Evolutionary conservation across 2,329 filamentous ascomycete genomes (phyloP).

Genomic region (Fusarium camptoceras): DNA sequence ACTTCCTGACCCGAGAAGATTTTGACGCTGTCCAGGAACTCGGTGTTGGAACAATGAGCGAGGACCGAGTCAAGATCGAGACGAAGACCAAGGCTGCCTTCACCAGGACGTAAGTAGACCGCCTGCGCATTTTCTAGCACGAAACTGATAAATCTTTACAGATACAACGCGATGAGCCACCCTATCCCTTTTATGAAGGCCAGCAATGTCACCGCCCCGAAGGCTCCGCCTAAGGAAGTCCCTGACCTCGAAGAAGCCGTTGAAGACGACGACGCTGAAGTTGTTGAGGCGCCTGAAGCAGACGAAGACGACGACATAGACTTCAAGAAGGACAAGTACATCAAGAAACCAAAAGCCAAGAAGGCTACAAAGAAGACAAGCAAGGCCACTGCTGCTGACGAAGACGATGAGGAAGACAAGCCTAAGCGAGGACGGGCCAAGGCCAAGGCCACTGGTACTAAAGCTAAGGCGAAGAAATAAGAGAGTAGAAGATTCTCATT

Average conservation of each 20-base stretch:
- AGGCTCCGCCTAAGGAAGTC: conserved; percentile 77
- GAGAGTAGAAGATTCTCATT: not conserved
- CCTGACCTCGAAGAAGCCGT: conserved; percentile 97
- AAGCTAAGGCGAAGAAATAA: conserved; percentile 63
- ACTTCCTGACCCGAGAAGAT: conserved; percentile 94
- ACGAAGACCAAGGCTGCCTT: conserved; percentile 89
- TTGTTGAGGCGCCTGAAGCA: conserved; percentile 66
- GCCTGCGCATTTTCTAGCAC: not conserved
- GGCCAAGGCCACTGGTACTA: conserved; percentile 55
- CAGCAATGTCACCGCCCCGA: conserved; percentile 77
- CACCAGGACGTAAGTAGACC: conserved; percentile 78
- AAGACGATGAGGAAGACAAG: conserved; percentile 59
- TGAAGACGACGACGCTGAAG: conserved; percentile 84
- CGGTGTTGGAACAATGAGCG: conserved; percentile 85
- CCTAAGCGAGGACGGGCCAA: conserved; percentile 63
- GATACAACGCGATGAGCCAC: conserved; percentile 87
- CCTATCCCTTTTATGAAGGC: conserved; percentile 98
- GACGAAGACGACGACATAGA: conserved; percentile 79
- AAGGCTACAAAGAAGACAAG: conserved; percentile 60
- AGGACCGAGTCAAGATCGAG: conserved; percentile 81
- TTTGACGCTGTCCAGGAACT: conserved; percentile 94
- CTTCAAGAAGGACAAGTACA: conserved; percentile 94
- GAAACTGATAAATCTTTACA: conserved; percentile 52
- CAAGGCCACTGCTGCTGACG: conserved; percentile 60
- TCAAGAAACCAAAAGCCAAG: conserved; percentile 86